phyloP scores from a whole-genome alignment of 1,139 yeast species.

The Blastobotrys petasosporus region DNA sequence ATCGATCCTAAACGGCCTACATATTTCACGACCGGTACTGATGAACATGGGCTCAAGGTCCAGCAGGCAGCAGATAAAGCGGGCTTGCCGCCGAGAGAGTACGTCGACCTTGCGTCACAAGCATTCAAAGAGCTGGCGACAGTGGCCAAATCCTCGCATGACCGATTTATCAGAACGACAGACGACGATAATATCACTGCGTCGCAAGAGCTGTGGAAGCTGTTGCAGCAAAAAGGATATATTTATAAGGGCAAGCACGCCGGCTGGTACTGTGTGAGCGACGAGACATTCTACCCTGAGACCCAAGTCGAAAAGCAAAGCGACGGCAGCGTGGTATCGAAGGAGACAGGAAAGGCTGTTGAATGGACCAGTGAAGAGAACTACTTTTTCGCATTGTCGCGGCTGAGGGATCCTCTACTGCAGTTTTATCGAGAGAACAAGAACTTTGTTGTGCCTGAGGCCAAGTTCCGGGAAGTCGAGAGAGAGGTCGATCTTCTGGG shows the following conservation, averaged over 20 bases:
- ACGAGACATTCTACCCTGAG: conserved; percentile 91
- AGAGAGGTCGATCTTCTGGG: conserved; percentile 46
- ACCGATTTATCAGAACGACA: conserved; percentile 86
- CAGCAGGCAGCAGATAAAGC: conserved; percentile 65
- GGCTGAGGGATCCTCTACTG: conserved; percentile 52
- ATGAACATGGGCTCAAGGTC: conserved; percentile 93
- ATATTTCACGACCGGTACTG: conserved; percentile 84
- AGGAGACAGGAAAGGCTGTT: conserved; percentile 74
- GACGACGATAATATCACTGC: conserved; percentile 68
- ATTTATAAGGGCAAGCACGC: conserved; percentile 78
- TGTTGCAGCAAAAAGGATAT: conserved; percentile 51
- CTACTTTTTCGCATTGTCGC: conserved; percentile 73
- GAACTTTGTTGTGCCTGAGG: conserved; percentile 57
- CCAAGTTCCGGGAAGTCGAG: conserved; percentile 51
- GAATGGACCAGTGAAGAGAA: conserved; percentile 72
- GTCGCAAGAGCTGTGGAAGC: conserved; percentile 64
- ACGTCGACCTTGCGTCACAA: conserved; percentile 65
- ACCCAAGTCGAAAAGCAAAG: conserved; percentile 55
- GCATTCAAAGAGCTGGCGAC: conserved; percentile 61
- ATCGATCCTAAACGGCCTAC: conserved; percentile 40
- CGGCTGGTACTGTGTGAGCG: conserved; percentile 95
- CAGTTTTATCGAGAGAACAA: conserved; percentile 41
- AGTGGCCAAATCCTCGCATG: conserved; percentile 51
- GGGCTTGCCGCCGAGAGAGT: conserved; percentile 50
- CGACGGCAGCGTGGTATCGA: conserved; percentile 47